Base-by-base conservation (phyloP, 495 filamentous ascomycete genomes). In the Hypomontagnella monticulosa region DNA sequence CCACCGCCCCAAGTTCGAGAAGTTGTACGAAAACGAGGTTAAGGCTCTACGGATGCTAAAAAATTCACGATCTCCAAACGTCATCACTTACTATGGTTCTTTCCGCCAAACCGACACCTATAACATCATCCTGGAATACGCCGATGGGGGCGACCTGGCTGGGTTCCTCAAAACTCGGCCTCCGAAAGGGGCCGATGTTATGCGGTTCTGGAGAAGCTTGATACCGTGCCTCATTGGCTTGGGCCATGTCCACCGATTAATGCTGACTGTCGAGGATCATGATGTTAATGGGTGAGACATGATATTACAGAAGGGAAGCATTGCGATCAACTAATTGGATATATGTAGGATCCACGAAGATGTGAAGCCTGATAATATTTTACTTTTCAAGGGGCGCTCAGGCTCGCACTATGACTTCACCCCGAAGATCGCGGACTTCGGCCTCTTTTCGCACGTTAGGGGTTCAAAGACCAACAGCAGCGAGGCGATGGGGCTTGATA, bases 51-150 rank as follows among this genome's bases (percentile, higher is more conserved):
- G 59, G 33, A 63, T 55, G 18, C 59, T 82, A 5, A 75, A 66
- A 34, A 57, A 71, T 1, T 58, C 43, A 2, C 57, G 71, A 16
- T 75, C 63, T 3, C 52, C 38, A 5, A 66, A 76, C 44, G 68
- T 84, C 19, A 76, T 82, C n/a, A 71, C 49, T 3, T 83, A 76
- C 54, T 79, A 79, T 57, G 81, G 80, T 1, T 75, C 71, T 27
- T 83, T 76, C 58, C 73, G 67, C 44, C 73, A 80, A 18, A 59
- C 71, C 20, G 71, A 55, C 4, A 71, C 67, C 0, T 80, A 70
- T 54, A 77, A 80, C 54, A 62, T 84, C 0, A 63, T 85, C 30
- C 68, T 85, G 3, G 81, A 84, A 61, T 82, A 75, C 65, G 80
- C 76, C 2, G 76, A 83, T 50, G 53, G 65, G 30, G 81, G 80